Percentiles rank a stretch among this genome's conserved stretches.
These are phyloP conservation scores for Boletus speciosus DNA, from an alignment of 768 basidiomycete species.

Conservation along the genomic window DNA sequence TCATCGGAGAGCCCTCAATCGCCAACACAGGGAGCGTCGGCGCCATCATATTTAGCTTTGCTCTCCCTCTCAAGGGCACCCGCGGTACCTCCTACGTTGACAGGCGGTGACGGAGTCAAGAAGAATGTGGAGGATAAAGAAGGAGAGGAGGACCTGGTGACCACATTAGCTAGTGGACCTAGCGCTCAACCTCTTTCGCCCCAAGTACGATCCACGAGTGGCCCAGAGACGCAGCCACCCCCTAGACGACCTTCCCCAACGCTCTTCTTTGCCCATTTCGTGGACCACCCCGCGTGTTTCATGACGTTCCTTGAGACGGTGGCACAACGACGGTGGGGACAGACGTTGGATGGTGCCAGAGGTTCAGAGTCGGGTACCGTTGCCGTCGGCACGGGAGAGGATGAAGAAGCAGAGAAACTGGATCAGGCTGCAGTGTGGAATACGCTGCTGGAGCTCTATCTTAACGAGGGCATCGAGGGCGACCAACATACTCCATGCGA, in stretches of 20 bases:
- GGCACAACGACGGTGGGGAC: slow-evolving; percentile 74
- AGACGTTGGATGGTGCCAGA: slow-evolving; percentile 48
- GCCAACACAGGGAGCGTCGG: slow-evolving; percentile 21
- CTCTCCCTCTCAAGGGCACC: slow-evolving; percentile 66
- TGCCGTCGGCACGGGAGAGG: slow-evolving; percentile 25
- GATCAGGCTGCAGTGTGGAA: slow-evolving; percentile 93
- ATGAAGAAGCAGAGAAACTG: slow-evolving; percentile 49
- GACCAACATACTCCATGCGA: slow-evolving; percentile 8
- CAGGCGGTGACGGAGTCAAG: slow-evolving; percentile 26
- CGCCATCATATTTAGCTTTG: slow-evolving; percentile 75
- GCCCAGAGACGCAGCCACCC: slow-evolving; percentile 26
- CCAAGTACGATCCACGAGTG: slow-evolving; percentile 5
- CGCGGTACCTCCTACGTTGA: slow-evolving; percentile 39
- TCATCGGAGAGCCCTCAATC: slow-evolving; percentile 22
- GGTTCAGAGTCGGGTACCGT: slow-evolving; percentile 9
- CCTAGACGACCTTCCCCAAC: slow-evolving; percentile 71
- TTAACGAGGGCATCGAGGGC: slow-evolving; percentile 43
- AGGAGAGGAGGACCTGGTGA: slow-evolving; percentile 17
- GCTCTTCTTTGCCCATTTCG: slow-evolving; percentile 90
- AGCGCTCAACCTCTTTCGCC: slow-evolving; percentile 9
- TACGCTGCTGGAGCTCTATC: slow-evolving; percentile 89
- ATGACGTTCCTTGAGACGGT: slow-evolving; percentile 87
- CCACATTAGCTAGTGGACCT: slow-evolving; percentile 28
- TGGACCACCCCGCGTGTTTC: slow-evolving; percentile 83
- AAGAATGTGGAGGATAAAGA: slow-evolving; percentile 19